Base-by-base conservation (phyloP, 2,329 filamentous ascomycete species). In the Ceratocystis harringtonii region DNA sequence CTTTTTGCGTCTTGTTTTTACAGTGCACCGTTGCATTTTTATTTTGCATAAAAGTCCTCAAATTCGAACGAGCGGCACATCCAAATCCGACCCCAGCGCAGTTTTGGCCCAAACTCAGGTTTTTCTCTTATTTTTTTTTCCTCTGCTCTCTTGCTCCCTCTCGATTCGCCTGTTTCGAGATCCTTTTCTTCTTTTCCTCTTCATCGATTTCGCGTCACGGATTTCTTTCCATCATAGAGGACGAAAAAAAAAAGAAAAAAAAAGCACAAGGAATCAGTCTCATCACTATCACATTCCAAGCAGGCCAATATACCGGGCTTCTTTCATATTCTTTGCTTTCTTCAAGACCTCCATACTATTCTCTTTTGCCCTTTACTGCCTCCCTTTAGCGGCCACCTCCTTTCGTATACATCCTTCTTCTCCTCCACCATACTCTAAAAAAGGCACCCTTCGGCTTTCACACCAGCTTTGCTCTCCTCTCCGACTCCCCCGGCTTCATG, bases 401-500 rank as follows among this genome's bases (percentile, higher is more conserved):
- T 22, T n/a, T n/a, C n/a, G 45, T 48, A 48, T 22, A 22, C 8
- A 19, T 25, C 6, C 7, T 50, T n/a, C 45, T n/a, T 19, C 45
- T 22, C 45, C n/a, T 15, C 43, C 45, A n/a, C 7, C n/a, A 22
- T 19, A 17, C 7, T 7, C 19, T 12, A 36, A 36, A 36, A 36
- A 36, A 36, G 32, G 10, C 32, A 12, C 12, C 10, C 36, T 41
- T 41, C 10, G 36, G 36, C 36, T 41, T 41, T 41, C 36, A 41
- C 36, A 41, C 10, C 36, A 15, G 48, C 48, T 50, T 50, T 50
- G 48, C 12, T 19, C 17, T 17, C 28, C 30, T 17, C 61, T 10
- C 15, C 45, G 32, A 32, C 58, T 43, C 32, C 19, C 45, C 43
- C 45, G 25, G 36, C 19, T 65, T 65, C 82, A 90, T 90, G 87